Evolutionary conservation across 2,329 filamentous ascomycete genomes (phyloP).

Genomic region (Cladosporium velox): DNA sequence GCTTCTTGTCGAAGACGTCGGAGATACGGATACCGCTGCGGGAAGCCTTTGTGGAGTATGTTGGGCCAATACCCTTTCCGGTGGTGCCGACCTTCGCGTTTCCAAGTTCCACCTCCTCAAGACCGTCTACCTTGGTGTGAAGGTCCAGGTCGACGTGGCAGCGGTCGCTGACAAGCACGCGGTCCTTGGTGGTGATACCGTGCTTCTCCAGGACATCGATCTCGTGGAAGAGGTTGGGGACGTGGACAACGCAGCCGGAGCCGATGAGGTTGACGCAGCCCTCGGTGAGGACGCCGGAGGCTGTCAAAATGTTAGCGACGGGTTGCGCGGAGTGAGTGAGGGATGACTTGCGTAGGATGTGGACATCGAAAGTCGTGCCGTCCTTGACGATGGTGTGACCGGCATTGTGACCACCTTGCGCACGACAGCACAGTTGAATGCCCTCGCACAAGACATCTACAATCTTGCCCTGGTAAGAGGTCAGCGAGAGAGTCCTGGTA

Average conservation of each 20-base stretch:
- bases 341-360: constrained; percentile 52
- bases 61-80: constrained; percentile 54
- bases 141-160: constrained; percentile 66
- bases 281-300: constrained; percentile 72
- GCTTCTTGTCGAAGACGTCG: constrained; percentile 66
- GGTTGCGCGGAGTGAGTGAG: constrained; percentile 22
- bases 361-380: constrained; percentile 55
- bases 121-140: constrained; percentile 67
- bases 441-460: constrained; percentile 51
- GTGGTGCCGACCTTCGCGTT: constrained; percentile 55
- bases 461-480: too few species aligned
- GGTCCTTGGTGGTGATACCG: constrained; percentile 59
- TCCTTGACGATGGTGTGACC: constrained; percentile 50
- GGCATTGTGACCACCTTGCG: constrained; percentile 60
- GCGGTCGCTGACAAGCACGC: constrained; percentile 65
- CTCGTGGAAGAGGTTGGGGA: constrained; percentile 68
- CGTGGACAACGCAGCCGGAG: constrained; percentile 66
- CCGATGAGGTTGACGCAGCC: constrained; percentile 71
- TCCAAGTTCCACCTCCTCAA: constrained; percentile 58
- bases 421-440: constrained; percentile 58
- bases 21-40: constrained; percentile 66
- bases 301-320: constrained; percentile 32
- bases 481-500: too few species aligned
- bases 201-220: constrained; percentile 61
- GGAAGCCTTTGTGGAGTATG: constrained; percentile 64